Base-by-base conservation (phyloP, 2,329 filamentous ascomycete species). In the Venturia pyrina region DNA sequence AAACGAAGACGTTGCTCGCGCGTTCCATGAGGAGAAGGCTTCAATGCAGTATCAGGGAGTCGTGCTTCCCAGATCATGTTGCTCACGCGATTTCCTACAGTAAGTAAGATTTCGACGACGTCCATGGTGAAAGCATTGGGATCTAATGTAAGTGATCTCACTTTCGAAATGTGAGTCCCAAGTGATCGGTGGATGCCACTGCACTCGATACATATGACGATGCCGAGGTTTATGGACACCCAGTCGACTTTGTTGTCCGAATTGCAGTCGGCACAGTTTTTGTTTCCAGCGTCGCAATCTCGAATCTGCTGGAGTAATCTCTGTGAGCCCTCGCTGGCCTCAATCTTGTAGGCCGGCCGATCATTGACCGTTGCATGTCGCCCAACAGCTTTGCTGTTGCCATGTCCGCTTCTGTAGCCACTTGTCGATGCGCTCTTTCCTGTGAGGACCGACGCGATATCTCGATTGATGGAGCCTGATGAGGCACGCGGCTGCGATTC, bases 141-240 rank as follows among this genome's bases (percentile, higher is more conserved):
- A 74, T 99, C 95, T 53, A 99, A 83, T 0, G 95, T 99, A 53
- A 99, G 83, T 15, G 95, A 98, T 65, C 95, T 89, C 50, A 99
- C 87, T 79, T 99, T 99, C 76, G 92, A 96, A 73, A 99, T 97
- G 76, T 99, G 95, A 1, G 95, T 99, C 15, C 95, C 95, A 3
- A 99, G 83, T 0, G 93, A 98, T 53, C 95, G 87, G 77, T 99
- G 95, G 68, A 99, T 97, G 69, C 95, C 95, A 74, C 93, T 96
- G 78, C 95, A 99, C 76, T 99, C 93, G 74, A 97, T 97, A 78
- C 95, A 99, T 24, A 99, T 84, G 65, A 99, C 88, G 67, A 99
- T 96, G 59, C 91, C 95, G 5, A 99, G 83, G 72, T 99, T 99
- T 78, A 99, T 96, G 0, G 95, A 98, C 37, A 98, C 95, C 95